Percentiles rank a stretch among this genome's conserved stretches.
phyloP scores from a whole-genome alignment of 2,329 filamentous ascomycete species.

The Trichoderma brevicompactum region DNA sequence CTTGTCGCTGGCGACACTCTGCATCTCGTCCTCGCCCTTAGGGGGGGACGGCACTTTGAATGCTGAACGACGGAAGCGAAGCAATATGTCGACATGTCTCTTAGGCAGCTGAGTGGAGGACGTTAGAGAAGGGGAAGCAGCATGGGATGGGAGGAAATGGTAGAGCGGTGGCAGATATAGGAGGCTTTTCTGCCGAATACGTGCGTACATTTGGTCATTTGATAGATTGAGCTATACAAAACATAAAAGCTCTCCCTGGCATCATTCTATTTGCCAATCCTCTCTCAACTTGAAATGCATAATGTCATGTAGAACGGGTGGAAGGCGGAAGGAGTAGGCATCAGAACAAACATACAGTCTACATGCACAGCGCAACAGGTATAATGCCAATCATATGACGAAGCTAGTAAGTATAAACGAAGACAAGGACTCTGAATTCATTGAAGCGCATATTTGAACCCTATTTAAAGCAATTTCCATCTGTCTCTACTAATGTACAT shows the following conservation, averaged over 20 bases:
- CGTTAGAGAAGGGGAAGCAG: neutral
- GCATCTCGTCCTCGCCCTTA: constrained; percentile 91
- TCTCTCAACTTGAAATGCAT: neutral
- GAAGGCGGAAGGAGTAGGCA: neutral
- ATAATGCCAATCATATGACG: neutral
- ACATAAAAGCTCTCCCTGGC: neutral
- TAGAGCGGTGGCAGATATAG: neutral
- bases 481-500: constrained; percentile 8
- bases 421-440: neutral
- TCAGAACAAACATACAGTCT: neutral
- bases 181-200: neutral
- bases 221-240: constrained; percentile 21
- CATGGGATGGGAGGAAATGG: neutral
- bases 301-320: neutral
- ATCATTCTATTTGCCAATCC: neutral
- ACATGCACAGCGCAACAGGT: neutral
- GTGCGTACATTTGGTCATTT: constrained; percentile 25
- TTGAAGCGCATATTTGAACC: neutral
- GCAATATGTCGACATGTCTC: constrained; percentile 23
- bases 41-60: constrained; percentile 64
- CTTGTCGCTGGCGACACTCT: constrained; percentile 92
- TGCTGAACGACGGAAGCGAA: constrained; percentile 24
- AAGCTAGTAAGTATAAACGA: neutral
- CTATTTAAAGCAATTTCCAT: neutral
- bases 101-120: constrained; percentile 5